Base-by-base conservation (phyloP, 257 asterid genomes). In the Paraleonurus japonicus region DNA sequence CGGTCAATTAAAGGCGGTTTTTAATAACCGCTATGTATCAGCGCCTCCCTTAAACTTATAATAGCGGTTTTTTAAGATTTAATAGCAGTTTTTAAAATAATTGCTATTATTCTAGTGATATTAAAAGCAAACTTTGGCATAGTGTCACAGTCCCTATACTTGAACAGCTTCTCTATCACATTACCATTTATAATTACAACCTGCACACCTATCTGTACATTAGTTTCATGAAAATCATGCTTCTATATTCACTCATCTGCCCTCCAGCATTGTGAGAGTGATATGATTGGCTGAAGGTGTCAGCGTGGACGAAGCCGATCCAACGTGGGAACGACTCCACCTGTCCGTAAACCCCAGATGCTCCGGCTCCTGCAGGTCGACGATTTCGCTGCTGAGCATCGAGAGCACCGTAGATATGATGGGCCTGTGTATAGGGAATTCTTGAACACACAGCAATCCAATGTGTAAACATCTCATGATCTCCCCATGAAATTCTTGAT, bases 301-400 rank as follows among this genome's bases (percentile, higher is more conserved):
- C 1, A 19, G 63, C 1, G 73, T 62, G 2, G 69, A 37, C 30
- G 76, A 71, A 12, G 76, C 53, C 1, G 76, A 72, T 32, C 76
- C 76, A 17, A 33, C 61, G 11, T 60, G 66, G n/a, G 70, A 68
- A 0, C 67, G 77, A 70, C 51, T 71, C 80, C 75, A 75, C 53
- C 75, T 61, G 20, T 69, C 78, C 0, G 73, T 67, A 28, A 73
- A 79, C 0, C 75, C 84, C 2, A 81, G 81, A 22, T 76, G 78
- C 69, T 79, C 76, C 4, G 82, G 82, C 48, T 16, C 11, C 7
- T 72, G 80, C 39, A 79, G 76, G 11, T 76, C 80, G 0, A 53
- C 69, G 10, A 76, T 82, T 58, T 82, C 84, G 54, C 86, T 76
- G 47, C 84, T 73, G n/a, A 82, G 80, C 84, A 82, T 75, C 30